Evolutionary conservation across 140 eudicot genomes (phyloP).

Genomic region (Oenanthe javanica): DNA sequence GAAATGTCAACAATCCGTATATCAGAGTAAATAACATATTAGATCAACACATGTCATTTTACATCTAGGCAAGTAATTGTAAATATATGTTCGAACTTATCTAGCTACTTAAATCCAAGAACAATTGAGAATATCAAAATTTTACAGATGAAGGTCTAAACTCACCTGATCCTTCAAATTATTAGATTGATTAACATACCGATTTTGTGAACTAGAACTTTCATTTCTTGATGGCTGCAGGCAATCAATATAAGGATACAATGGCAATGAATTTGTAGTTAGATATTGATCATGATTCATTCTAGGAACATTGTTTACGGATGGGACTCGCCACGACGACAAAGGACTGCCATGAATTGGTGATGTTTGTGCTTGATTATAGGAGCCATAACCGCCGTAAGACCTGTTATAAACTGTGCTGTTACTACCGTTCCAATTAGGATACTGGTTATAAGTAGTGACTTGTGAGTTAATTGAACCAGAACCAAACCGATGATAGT

Average conservation of each 20-base stretch:
- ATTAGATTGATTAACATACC: conserved; percentile 38
- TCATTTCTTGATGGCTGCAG: neutral
- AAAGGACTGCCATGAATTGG: conserved; percentile 77
- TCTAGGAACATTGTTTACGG: conserved; percentile 22
- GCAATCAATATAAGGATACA: conserved; percentile 4
- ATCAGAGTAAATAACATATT: neutral
- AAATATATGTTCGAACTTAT: neutral
- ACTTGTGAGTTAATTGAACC: conserved; percentile 13
- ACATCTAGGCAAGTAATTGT: neutral
- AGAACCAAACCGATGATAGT: conserved; percentile 39
- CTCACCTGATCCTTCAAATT: conserved; percentile 72
- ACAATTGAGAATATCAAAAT: neutral
- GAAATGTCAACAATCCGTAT: neutral
- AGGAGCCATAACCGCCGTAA: conserved; percentile 24
- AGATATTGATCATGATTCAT: conserved; percentile 14
- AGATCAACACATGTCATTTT: neutral
- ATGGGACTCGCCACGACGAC: conserved; percentile 60
- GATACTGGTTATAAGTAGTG: conserved; percentile 29
- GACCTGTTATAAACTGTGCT: conserved; percentile 6
- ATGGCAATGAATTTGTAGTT: conserved; percentile 17
- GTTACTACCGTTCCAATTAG: neutral
- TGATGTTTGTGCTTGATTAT: conserved; percentile 29
- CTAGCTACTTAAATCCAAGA: neutral
- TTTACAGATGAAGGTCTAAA: conserved; percentile 83
- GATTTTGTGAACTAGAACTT: conserved; percentile 17